Conservation (phyloP, 2,329 filamentous ascomycete genomes). For the Hypocrella siamensis region DNA sequence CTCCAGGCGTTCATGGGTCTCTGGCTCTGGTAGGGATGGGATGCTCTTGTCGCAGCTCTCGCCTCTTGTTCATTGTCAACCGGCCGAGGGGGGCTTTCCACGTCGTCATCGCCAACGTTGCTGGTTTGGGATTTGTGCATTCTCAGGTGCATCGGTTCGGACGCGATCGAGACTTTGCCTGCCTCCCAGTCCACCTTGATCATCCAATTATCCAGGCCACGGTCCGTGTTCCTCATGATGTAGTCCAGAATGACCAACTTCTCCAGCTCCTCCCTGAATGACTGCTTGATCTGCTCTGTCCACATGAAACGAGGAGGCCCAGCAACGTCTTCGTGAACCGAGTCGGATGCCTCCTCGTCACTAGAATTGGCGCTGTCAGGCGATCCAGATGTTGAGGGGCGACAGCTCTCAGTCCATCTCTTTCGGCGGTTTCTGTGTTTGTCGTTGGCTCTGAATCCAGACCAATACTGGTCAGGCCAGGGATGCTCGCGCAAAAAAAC, state of each 20-base stretch:
- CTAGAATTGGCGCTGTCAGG: slow-evolving; percentile 50
- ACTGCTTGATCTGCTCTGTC: slow-evolving; percentile 78
- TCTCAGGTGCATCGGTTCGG: slow-evolving; percentile 60
- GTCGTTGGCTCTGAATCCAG: slow-evolving; percentile 53
- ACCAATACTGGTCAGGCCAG: slow-evolving; percentile 80
- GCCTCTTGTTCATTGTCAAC: slow-evolving; percentile 33
- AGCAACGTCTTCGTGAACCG: slow-evolving; percentile 33
- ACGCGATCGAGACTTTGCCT: slow-evolving; percentile 70
- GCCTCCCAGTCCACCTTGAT: slow-evolving; percentile 83
- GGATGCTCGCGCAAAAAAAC: slow-evolving; percentile 89
- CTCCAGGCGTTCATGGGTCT: slow-evolving; percentile 71
- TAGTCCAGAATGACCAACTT: slow-evolving; percentile 96
- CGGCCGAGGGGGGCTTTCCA: slow-evolving; percentile 40
- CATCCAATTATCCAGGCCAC: slow-evolving; percentile 98
- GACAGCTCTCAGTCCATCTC: slow-evolving; percentile 69
- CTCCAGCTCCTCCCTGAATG: slow-evolving; percentile 87
- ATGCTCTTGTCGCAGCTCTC: slow-evolving; percentile 23
- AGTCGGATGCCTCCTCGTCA: slow-evolving; percentile 34
- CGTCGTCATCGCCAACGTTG: slow-evolving; percentile 14
- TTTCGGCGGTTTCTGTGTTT: slow-evolving; percentile 52
- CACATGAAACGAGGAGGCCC: slow-evolving; percentile 53
- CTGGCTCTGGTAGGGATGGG: slow-evolving; percentile 59
- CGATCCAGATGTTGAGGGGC: slow-evolving; percentile 37
- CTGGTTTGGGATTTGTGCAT: slow-evolving; percentile 25
- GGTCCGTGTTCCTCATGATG: slow-evolving; percentile 96